Percentiles rank a stretch among this genome's conserved stretches.
These are phyloP conservation scores for Yueomyces sinensis DNA, from an alignment of 805 yeast species.

Conservation along the genomic window DNA sequence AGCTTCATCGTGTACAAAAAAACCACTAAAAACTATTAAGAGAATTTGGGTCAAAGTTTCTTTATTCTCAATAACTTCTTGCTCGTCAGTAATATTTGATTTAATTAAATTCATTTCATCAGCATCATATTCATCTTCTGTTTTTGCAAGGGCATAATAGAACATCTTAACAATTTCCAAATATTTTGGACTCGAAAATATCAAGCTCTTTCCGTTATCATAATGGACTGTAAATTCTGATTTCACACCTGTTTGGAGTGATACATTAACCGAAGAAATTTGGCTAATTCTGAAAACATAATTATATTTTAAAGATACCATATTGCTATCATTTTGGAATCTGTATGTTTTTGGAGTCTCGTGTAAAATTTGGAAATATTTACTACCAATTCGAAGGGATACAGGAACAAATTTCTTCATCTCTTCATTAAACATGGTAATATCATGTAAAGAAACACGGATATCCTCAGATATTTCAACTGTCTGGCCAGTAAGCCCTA, in stretches of 20 bases:
- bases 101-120: constrained; percentile 2
- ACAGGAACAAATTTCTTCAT: constrained; percentile 45
- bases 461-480: constrained; percentile 33
- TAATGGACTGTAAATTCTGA: constrained; percentile 37
- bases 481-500: constrained; percentile 33
- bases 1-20: constrained; percentile 44
- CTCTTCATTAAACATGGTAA: constrained; percentile 35
- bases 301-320: constrained; percentile 27
- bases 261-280: constrained; percentile 28
- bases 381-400: constrained; percentile 54
- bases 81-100: constrained; percentile 11
- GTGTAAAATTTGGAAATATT: constrained; percentile 43
- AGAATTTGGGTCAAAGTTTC: constrained; percentile 47
- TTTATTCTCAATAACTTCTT: constrained; percentile 18
- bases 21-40: constrained; percentile 53
- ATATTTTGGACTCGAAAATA: constrained; percentile 36
- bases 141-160: constrained; percentile 50
- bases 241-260: constrained; percentile 33
- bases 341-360: constrained; percentile 31
- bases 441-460: constrained; percentile 39
- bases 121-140: constrained; percentile 25
- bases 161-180: constrained; percentile 58
- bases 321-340: constrained; percentile 19
- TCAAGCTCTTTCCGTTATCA: constrained; percentile 23
- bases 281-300: constrained; percentile 32